These are phyloP conservation scores for Pseudocercospora fuligena DNA, from an alignment of 2,329 filamentous ascomycete genomes.

Conservation along the genomic window DNA sequence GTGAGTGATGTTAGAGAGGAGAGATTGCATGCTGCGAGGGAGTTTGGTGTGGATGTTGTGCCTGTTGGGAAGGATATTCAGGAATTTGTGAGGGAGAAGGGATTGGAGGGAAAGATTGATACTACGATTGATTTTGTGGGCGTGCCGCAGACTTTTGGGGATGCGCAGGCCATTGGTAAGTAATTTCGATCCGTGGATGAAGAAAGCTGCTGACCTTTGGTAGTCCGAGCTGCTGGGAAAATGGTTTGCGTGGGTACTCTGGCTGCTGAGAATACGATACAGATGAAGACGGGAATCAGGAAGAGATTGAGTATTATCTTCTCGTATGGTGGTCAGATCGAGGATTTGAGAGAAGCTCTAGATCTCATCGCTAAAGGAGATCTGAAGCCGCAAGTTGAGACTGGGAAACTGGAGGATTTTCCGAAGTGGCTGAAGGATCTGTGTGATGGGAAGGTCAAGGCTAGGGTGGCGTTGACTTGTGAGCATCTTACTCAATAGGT, in stretches of 20 bases:
- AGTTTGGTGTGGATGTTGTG: constrained; percentile 42
- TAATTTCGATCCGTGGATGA: neutral
- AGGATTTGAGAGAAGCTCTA: constrained; percentile 43
- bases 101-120: constrained; percentile 21
- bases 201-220: neutral
- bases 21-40: constrained; percentile 38
- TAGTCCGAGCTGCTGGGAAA: constrained; percentile 45
- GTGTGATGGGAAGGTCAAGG: constrained; percentile 13
- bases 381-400: constrained; percentile 27
- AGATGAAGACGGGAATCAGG: constrained; percentile 52
- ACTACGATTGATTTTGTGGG: constrained; percentile 26
- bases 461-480: neutral
- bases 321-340: constrained; percentile 49
- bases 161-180: constrained; percentile 44
- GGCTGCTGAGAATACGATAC: constrained; percentile 46
- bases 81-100: constrained; percentile 16
- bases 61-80: constrained; percentile 27
- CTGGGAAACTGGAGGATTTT: constrained; percentile 10
- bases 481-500: no score
- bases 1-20: constrained; percentile 44
- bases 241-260: constrained; percentile 49
- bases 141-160: constrained; percentile 45
- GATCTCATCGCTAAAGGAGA: constrained; percentile 39
- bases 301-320: constrained; percentile 51
- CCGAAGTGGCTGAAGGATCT: constrained; percentile 9